A percentile compares a stretch with the other conserved stretches of the same genome.
phyloP scores from a whole-genome alignment of 78 protist species.

The Dictyostelium brefeldianum region DNA sequence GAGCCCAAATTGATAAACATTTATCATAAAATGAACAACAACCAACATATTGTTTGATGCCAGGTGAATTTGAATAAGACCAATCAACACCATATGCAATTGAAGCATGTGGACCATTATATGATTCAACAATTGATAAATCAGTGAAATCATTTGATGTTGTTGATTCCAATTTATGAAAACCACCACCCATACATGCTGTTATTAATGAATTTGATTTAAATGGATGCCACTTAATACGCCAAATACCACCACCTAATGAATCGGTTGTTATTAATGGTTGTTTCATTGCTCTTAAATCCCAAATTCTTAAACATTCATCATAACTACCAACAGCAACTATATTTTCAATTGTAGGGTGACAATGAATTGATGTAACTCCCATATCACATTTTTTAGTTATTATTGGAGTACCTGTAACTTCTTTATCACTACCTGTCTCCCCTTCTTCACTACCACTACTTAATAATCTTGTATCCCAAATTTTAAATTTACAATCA shows the following conservation, averaged over 20 bases:
- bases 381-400: constrained; percentile 69
- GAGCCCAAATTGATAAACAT: constrained; percentile 61
- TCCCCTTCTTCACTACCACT: too few species aligned
- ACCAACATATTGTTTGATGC: constrained; percentile 45
- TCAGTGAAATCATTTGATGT: not conserved
- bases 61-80: constrained; percentile 22
- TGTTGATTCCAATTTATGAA: constrained; percentile 10
- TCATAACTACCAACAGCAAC: constrained; percentile 87
- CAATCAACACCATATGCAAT: constrained; percentile 90
- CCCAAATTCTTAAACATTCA: constrained; percentile 82
- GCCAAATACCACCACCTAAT: constrained; percentile 89
- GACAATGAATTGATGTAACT: constrained; percentile 80
- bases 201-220: constrained; percentile 28
- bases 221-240: constrained; percentile 82
- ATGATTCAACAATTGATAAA: not conserved
- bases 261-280: constrained; percentile 11
- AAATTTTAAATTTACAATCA: constrained; percentile 79
- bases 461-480: constrained; percentile 55
- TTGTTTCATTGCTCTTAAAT: constrained; percentile 29
- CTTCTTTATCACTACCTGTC: not conserved
- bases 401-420: not conserved
- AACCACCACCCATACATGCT: constrained; percentile 89
- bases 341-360: constrained; percentile 61
- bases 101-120: constrained; percentile 39
- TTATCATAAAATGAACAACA: constrained; percentile 87